Evolutionary conservation across 306 rosid genomes (phyloP).

Genomic region (Cyamopsis tetragonoloba): DNA sequence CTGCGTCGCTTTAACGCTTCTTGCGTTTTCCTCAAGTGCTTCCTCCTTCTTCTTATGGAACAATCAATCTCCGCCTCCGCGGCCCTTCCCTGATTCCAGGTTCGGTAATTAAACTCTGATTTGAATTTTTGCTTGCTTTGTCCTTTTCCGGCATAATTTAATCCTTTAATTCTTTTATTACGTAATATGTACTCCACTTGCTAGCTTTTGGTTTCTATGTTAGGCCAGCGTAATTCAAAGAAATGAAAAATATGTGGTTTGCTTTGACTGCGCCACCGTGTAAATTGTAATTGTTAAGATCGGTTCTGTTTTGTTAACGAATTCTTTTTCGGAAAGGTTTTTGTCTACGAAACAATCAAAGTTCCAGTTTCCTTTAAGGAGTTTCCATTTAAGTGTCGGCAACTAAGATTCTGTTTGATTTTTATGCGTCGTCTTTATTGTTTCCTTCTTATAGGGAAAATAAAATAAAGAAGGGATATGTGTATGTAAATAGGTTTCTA

Average conservation of each 20-base stretch:
- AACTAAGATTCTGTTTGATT: conserved; percentile 17
- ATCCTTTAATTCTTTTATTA: background rate
- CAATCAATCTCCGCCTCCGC: conserved; percentile 20
- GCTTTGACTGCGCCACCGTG: background rate
- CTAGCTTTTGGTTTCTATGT: background rate
- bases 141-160: background rate
- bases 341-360: background rate
- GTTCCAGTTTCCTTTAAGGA: background rate
- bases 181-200: background rate
- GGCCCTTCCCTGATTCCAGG: conserved; percentile 51
- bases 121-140: background rate
- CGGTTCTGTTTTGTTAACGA: conserved; percentile 2
- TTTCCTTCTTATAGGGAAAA: background rate
- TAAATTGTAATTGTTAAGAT: background rate
- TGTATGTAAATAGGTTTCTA: background rate
- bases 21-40: conserved; percentile 43
- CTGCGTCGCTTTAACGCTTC: conserved; percentile 58
- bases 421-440: background rate
- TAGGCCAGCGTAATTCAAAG: background rate
- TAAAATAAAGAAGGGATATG: background rate
- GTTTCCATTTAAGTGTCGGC: conserved; percentile 2
- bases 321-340: background rate
- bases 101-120: conserved; percentile 26
- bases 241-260: no score
- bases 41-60: conserved; percentile 57